phyloP scores from a whole-genome alignment of 164 flowering plant species.

The Brasenia schreberi region DNA sequence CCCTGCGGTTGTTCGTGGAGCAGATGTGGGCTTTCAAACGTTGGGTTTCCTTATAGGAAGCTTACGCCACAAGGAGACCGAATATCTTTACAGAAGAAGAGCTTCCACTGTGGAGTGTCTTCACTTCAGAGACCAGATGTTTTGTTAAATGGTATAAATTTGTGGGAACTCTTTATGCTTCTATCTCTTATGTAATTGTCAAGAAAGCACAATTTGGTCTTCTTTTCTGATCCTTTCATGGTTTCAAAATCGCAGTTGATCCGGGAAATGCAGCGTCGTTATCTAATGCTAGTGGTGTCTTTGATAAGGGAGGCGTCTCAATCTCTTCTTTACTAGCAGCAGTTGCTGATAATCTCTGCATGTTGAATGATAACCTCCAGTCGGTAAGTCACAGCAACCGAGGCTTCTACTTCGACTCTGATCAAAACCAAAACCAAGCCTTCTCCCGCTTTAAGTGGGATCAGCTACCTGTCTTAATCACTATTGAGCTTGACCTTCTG shows the following conservation, averaged over 20 bases:
- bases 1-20: constrained; percentile 48
- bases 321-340: constrained; percentile 51
- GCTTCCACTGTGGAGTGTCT: constrained; percentile 20
- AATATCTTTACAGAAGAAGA: constrained; percentile 13
- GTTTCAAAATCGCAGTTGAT: constrained; percentile 20
- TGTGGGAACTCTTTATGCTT: neutral
- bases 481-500: too few relatives aligned
- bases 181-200: neutral
- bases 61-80: constrained; percentile 12
- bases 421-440: too few relatives aligned
- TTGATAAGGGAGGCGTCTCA: constrained; percentile 25
- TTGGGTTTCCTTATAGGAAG: constrained; percentile 15
- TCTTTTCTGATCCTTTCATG: neutral
- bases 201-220: neutral
- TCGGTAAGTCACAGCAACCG: constrained; percentile 35
- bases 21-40: constrained; percentile 12
- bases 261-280: constrained; percentile 24
- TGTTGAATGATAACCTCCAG: constrained; percentile 58
- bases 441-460: too few relatives aligned
- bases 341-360: constrained; percentile 73
- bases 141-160: constrained; percentile 31
- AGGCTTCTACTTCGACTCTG: too few relatives aligned
- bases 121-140: constrained; percentile 40
- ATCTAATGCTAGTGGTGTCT: constrained; percentile 26
- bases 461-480: too few relatives aligned